phyloP scores from a whole-genome alignment of 202 grass and related monocot genomes.

The Setaria italica region DNA sequence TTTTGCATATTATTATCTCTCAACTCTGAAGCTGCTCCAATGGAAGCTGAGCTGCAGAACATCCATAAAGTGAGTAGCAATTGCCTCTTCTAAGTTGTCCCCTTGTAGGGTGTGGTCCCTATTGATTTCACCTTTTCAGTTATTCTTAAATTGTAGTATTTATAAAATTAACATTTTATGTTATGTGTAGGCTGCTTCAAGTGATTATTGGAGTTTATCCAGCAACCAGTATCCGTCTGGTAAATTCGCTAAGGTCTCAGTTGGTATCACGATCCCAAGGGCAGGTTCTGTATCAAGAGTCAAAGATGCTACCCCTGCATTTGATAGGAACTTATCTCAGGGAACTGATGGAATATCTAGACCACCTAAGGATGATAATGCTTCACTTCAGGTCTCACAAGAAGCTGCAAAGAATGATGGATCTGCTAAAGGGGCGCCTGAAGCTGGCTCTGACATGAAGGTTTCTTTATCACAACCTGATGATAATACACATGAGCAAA shows the following conservation, averaged over 20 bases:
- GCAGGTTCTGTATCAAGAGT: constrained; percentile 42
- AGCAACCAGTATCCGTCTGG: constrained; percentile 68
- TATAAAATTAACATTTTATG: constrained; percentile 35
- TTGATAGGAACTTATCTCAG: constrained; percentile 62
- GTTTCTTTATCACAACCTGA: constrained; percentile 53
- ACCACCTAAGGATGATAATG: constrained; percentile 47
- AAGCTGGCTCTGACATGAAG: constrained; percentile 40
- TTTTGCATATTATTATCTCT: constrained; percentile 39
- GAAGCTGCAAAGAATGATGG: constrained; percentile 51
- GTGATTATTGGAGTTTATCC: constrained; percentile 66
- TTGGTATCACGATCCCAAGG: constrained; percentile 66
- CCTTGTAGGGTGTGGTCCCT: constrained; percentile 33
- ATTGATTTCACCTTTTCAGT: constrained; percentile 29
- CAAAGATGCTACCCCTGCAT: constrained; percentile 40
- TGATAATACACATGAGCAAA: constrained; percentile 48
- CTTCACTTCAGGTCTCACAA: constrained; percentile 48
- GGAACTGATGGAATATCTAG: constrained; percentile 53
- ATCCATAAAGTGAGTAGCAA: constrained; percentile 58
- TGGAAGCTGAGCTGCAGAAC: constrained; percentile 62
- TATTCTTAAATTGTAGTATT: constrained; percentile 34
- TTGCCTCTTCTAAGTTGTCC: constrained; percentile 31
- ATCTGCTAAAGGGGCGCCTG: constrained; percentile 40
- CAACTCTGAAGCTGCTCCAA: constrained; percentile 42
- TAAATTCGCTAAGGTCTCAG: constrained; percentile 85
- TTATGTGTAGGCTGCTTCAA: constrained; percentile 56